A percentile compares a stretch with the other conserved stretches of the same genome.
Conservation (phyloP, 2,329 filamentous ascomycete genomes). For the Moelleriella libera region DNA sequence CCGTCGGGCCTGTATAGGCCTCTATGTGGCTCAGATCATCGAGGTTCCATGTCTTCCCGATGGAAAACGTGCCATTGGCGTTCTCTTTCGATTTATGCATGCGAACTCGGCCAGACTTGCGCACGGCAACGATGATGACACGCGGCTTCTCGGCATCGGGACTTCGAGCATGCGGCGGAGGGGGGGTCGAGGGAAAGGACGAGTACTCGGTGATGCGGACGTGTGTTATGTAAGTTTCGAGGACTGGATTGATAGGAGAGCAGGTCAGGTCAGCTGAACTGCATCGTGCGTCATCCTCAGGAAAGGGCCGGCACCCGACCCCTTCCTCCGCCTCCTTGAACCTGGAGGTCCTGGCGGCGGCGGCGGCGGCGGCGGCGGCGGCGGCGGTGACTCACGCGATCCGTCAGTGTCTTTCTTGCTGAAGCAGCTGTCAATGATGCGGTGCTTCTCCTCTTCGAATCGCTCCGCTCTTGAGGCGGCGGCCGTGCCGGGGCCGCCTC, state of each 20-base stretch:
- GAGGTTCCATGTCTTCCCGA: constrained; percentile 95
- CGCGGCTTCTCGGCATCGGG: constrained; percentile 71
- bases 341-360: neutral
- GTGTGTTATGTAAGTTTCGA: constrained; percentile 95
- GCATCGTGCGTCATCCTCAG: neutral
- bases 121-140: constrained; percentile 84
- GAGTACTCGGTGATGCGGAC: constrained; percentile 83
- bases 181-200: constrained; percentile 66
- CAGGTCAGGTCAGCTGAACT: neutral
- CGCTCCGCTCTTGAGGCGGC: constrained; percentile 49
- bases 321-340: neutral
- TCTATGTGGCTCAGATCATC: constrained; percentile 78
- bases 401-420: constrained; percentile 78
- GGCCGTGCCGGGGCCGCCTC: constrained; percentile 18
- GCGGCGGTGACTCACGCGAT: constrained; percentile 47
- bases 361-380: neutral
- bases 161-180: constrained; percentile 61
- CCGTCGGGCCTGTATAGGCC: constrained; percentile 54
- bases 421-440: constrained; percentile 93
- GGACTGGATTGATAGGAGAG: constrained; percentile 11
- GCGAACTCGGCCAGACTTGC: constrained; percentile 81
- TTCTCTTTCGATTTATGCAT: constrained; percentile 98
- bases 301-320: neutral
- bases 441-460: constrained; percentile 92
- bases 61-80: constrained; percentile 82